phyloP scores from a whole-genome alignment of 768 basidiomycete species.

The Solioccasus polychromus region DNA sequence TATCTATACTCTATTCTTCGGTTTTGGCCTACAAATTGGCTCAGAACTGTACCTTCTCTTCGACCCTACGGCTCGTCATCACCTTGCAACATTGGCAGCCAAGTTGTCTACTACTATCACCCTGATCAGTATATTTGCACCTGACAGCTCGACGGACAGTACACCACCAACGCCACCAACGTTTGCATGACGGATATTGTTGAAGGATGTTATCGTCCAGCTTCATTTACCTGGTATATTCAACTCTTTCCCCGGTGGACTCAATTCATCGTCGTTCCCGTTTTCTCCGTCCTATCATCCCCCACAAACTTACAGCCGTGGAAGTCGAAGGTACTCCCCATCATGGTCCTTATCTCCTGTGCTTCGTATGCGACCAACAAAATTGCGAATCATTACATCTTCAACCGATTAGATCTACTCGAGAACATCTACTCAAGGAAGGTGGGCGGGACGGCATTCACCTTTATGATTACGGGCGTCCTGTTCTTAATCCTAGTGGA shows the following conservation, averaged over 20 bases:
- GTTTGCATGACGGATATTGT: constrained; percentile 45
- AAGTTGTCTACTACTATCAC: constrained; percentile 46
- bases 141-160: constrained; percentile 48
- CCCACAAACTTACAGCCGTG: constrained; percentile 78
- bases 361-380: constrained; percentile 77
- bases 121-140: constrained; percentile 63
- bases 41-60: constrained; percentile 76
- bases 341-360: constrained; percentile 86
- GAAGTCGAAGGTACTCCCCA: constrained; percentile 63
- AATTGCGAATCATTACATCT: constrained; percentile 80
- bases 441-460: constrained; percentile 85
- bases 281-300: constrained; percentile 69
- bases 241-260: constrained; percentile 81
- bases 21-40: constrained; percentile 82
- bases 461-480: constrained; percentile 88
- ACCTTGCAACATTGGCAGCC: constrained; percentile 52
- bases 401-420: constrained; percentile 75
- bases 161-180: constrained; percentile 50
- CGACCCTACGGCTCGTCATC: constrained; percentile 53
- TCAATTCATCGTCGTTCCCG: constrained; percentile 70
- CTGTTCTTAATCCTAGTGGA: constrained; percentile 83
- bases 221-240: constrained; percentile 69
- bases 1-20: constrained; percentile 81
- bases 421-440: constrained; percentile 81
- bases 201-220: constrained; percentile 70